These are phyloP conservation scores for Penicillium nordicum DNA, from an alignment of 2,329 filamentous ascomycete genomes.

Conservation along the genomic window DNA sequence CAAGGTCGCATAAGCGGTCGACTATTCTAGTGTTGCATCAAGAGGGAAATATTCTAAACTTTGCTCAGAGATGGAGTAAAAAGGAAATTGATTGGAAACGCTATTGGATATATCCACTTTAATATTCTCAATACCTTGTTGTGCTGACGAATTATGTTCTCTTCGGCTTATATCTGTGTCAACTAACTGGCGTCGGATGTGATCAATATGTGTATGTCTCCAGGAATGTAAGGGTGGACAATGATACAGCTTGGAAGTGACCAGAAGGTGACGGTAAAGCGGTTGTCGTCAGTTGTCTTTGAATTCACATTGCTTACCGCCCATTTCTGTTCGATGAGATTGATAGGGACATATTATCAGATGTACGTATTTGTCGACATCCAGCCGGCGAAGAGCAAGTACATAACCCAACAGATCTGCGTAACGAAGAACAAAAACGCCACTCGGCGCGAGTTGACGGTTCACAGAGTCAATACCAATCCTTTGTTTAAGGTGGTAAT, in stretches of 20 bases:
- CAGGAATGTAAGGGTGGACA: conserved; percentile 4
- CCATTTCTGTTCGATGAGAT: not conserved
- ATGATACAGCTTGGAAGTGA: not conserved
- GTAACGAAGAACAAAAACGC: not conserved
- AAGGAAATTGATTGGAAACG: not conserved
- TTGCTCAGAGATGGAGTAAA: conserved; percentile 3
- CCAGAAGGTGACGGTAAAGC: not conserved
- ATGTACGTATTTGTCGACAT: not conserved
- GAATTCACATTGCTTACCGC: not conserved
- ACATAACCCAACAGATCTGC: not conserved
- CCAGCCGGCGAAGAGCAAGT: not conserved
- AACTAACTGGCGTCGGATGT: not conserved
- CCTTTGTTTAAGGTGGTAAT: not conserved
- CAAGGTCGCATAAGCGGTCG: too few relatives aligned
- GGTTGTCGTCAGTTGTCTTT: not conserved
- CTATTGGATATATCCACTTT: conserved; percentile 1
- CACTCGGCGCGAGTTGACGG: not conserved
- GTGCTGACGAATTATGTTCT: conserved; percentile 4
- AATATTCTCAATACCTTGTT: not conserved
- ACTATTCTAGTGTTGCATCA: conserved; percentile 10
- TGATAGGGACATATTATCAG: not conserved
- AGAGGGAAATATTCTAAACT: conserved; percentile 6
- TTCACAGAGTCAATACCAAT: not conserved
- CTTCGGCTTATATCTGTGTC: not conserved
- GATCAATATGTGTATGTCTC: not conserved